Evolutionary conservation across 345 rosid species (phyloP), one percentile per base, ranked within the genome.

Genomic region (Hevea brasiliensis): DNA sequence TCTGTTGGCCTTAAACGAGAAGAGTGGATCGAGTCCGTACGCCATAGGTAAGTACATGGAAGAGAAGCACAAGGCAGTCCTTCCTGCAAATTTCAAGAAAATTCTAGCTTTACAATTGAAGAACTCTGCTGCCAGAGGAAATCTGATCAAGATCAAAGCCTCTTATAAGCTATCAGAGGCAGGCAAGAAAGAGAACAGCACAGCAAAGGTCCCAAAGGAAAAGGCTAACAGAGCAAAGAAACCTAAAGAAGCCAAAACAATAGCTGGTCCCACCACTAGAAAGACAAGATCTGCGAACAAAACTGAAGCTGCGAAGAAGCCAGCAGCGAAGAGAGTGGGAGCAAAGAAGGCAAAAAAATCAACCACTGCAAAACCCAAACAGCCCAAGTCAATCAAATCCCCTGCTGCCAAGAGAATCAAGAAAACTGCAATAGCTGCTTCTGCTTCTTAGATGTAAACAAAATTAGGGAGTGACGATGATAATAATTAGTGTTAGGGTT

Each of bases 21-120:
- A 86, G 74, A 81, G 86, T 23, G 97, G 98, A 26, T 91, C 96
- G 0, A 91, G 98, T 68, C 94, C 94, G 0, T 87, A 89, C 75
- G 97, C 92, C 8, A 89, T 93, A 77, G 91, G 89, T 13, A 91
- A 91, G 80, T 79, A 80, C 83, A 89, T 93, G 87, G 94, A 87
- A 54, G 91, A 81, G 76, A 88, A 91, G 79, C 87, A 91, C 86
- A 89, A 89, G 48, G 74, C 92, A 2, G 82, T 77, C n/a, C 85
- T 93, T 0, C 97, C 98, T 0, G 83, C 81, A 41, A 93, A 82
- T 72, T 93, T 91, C 79, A 80, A 84, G 87, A 93, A 89, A 76
- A 91, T 81, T 2, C 57, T 93, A 26, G 83, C 81, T 24, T 79
- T 89, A 13, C 97, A 91, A 66, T 73, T 93, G 37, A 91, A 93